These are phyloP conservation scores for Pseudopediastrum boryanum DNA, from an alignment of 139 green algal species.

Conservation along the genomic window DNA sequence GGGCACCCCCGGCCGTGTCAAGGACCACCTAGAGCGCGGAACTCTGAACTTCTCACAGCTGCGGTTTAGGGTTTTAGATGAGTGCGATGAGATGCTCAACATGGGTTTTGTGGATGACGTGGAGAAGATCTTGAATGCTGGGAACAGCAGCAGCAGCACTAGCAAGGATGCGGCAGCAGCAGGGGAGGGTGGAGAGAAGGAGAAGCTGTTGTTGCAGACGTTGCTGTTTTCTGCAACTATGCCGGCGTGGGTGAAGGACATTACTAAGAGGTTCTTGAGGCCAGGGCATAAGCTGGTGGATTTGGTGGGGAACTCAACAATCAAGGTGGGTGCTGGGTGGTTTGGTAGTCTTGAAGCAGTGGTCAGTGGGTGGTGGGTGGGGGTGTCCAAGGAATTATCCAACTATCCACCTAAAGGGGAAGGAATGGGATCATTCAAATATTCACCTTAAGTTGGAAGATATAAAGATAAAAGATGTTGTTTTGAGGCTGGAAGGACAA, in stretches of 20 bases:
- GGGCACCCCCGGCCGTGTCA: conserved; percentile 92
- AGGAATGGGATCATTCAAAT: too few species aligned
- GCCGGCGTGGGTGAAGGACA: conserved; percentile 92
- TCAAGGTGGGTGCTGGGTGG: conserved; percentile 77
- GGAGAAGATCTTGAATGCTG: conserved; percentile 92
- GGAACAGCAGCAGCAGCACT: not conserved
- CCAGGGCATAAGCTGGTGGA: conserved; percentile 81
- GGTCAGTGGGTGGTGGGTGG: too few species aligned
- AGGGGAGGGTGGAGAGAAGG: too few species aligned
- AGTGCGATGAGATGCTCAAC: conserved; percentile 99
- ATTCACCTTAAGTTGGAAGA: too few species aligned
- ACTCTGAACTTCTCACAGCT: conserved; percentile 77
- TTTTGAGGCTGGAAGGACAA: too few species aligned
- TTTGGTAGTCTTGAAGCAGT: too few species aligned
- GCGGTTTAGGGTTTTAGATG: conserved; percentile 87
- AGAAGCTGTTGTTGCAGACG: too few species aligned
- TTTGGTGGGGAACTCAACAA: conserved; percentile 88
- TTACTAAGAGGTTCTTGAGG: conserved; percentile 88
- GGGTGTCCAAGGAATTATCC: too few species aligned
- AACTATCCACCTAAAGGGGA: too few species aligned
- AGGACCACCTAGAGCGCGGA: conserved; percentile 93
- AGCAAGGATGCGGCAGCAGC: not conserved
- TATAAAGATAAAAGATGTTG: too few species aligned
- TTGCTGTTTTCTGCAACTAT: conserved; percentile 98
- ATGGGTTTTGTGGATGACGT: conserved; percentile 99